These are phyloP conservation scores for Quercus engelmannii DNA, from an alignment of 306 rosid genomes.

Conservation along the genomic window DNA sequence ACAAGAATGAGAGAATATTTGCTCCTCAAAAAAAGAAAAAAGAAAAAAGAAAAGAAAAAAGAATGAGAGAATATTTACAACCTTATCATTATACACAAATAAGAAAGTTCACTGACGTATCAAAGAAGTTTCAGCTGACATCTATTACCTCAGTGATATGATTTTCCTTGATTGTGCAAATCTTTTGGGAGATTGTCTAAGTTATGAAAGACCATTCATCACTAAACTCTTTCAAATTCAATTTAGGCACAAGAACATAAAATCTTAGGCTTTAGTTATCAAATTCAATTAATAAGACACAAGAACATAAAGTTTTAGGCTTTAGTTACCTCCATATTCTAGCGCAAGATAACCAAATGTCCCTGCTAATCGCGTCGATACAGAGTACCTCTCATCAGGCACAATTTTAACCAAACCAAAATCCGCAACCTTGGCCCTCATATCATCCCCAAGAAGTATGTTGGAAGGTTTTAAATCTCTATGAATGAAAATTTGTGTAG, in stretches of 20 bases:
- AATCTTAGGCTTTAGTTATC: constrained; percentile 16
- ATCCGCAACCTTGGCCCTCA: constrained; percentile 93
- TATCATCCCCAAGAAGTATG: constrained; percentile 77
- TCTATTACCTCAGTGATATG: too few species aligned
- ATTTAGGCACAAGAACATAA: neutral
- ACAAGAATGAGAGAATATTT: too few species aligned
- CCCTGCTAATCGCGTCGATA: constrained; percentile 80
- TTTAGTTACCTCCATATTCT: constrained; percentile 71
- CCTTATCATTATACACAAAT: too few species aligned
- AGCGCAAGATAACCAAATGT: constrained; percentile 92
- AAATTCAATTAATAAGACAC: neutral
- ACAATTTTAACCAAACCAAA: constrained; percentile 76
- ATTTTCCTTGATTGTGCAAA: too few species aligned
- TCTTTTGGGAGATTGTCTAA: too few species aligned
- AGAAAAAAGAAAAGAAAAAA: too few species aligned
- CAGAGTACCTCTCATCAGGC: constrained; percentile 71
- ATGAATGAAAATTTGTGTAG: constrained; percentile 86
- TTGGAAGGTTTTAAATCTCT: constrained; percentile 88
- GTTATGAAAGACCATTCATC: too few species aligned
- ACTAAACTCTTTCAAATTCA: too few species aligned
- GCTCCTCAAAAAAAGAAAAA: too few species aligned
- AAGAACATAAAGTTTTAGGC: neutral
- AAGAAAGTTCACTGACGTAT: too few species aligned
- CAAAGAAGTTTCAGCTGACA: too few species aligned
- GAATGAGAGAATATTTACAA: too few species aligned